phyloP scores from a whole-genome alignment of 768 basidiomycete species.

The Erythrobasidium yunnanense region DNA sequence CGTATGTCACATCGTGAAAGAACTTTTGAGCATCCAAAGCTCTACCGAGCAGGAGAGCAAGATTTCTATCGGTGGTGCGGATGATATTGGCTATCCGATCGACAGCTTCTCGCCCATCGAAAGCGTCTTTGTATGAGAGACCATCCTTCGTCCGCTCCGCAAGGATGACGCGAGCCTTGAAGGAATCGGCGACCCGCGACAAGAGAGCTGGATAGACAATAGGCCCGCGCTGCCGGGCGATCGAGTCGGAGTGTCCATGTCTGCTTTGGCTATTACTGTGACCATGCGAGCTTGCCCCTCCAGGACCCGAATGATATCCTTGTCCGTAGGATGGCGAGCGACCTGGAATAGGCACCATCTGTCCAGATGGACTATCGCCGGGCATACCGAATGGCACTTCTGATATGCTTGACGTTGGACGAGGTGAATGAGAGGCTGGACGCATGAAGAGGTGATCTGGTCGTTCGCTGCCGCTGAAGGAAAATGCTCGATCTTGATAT shows the following conservation, averaged over 20 bases:
- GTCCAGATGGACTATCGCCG: too few species aligned
- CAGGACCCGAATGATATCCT: neutral
- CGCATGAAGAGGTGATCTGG: slow-evolving; percentile 21
- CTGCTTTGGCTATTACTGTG: neutral
- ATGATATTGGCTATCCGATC: slow-evolving; percentile 96
- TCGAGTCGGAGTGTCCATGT: neutral
- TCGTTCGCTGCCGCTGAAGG: slow-evolving; percentile 31
- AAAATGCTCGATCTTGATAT: slow-evolving; percentile 27
- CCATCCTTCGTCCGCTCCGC: slow-evolving; percentile 84
- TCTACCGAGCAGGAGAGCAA: slow-evolving; percentile 85
- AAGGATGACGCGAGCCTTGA: slow-evolving; percentile 66
- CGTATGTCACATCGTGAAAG: slow-evolving; percentile 98
- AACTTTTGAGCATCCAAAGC: slow-evolving; percentile 96
- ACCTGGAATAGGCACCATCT: too few species aligned
- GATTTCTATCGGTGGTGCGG: slow-evolving; percentile 92
- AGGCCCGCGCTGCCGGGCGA: slow-evolving; percentile 42
- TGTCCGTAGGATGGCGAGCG: slow-evolving; percentile 13
- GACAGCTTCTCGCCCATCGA: slow-evolving; percentile 93
- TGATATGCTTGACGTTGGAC: slow-evolving; percentile 11
- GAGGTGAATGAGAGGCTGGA: neutral
- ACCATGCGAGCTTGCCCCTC: neutral
- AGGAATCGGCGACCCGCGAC: slow-evolving; percentile 85
- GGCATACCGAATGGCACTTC: too few species aligned
- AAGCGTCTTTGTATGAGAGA: slow-evolving; percentile 87
- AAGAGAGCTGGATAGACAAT: slow-evolving; percentile 90